A percentile compares a stretch with the other conserved stretches of the same genome.
These are phyloP conservation scores for Globisporangium cylindrosporum DNA, from an alignment of 352 stramenopile species.

Conservation along the genomic window DNA sequence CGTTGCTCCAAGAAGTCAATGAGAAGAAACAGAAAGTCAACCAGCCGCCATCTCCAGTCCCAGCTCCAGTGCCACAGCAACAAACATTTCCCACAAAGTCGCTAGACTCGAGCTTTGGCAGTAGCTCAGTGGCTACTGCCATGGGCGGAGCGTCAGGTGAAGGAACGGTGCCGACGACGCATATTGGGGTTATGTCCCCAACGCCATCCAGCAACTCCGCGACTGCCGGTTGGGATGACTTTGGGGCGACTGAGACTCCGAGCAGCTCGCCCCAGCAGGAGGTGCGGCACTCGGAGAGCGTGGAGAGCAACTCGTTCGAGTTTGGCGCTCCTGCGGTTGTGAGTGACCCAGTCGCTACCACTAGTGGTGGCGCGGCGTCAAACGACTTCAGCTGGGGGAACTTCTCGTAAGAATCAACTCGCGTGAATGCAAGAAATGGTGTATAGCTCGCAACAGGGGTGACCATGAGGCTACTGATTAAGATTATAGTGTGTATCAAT, in stretches of 20 bases:
- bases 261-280: conserved; percentile 7
- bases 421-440: neutral
- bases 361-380: neutral
- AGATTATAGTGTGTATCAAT: neutral
- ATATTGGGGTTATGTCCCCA: neutral
- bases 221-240: neutral
- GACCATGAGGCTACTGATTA: neutral
- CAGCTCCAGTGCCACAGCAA: neutral
- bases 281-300: conserved; percentile 10
- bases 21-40: conserved; percentile 3
- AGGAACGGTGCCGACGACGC: neutral
- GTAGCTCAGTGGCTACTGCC: neutral
- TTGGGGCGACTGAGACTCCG: neutral
- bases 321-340: neutral
- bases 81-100: neutral
- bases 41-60: neutral
- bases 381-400: conserved; percentile 14
- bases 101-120: neutral
- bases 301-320: conserved; percentile 10
- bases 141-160: neutral
- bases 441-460: neutral
- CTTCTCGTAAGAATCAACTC: conserved; percentile 8
- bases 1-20: conserved; percentile 22
- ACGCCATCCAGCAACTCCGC: conserved; percentile 1
- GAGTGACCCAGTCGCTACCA: neutral